phyloP scores from a whole-genome alignment of 306 rosid species.

The Benincasa hispida region DNA sequence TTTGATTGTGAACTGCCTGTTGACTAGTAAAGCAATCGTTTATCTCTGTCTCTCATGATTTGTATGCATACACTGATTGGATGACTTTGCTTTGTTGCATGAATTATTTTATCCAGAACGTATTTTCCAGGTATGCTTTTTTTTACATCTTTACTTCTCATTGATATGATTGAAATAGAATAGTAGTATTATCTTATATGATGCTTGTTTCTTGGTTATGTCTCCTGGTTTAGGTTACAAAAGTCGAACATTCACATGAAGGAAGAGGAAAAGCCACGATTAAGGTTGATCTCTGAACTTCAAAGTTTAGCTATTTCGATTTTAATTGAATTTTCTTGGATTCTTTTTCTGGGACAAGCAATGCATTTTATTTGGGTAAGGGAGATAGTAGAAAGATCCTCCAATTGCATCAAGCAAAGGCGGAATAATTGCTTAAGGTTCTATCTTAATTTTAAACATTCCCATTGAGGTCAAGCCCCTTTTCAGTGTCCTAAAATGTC shows the following conservation, averaged over 20 bases:
- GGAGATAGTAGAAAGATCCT: neutral
- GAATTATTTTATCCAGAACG: constrained; percentile 44
- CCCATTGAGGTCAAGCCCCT: neutral
- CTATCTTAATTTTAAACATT: neutral
- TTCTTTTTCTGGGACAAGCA: neutral
- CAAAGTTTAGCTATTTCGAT: neutral
- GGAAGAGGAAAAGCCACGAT: constrained; percentile 96
- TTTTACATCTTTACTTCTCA: neutral
- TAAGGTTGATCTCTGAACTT: constrained; percentile 42
- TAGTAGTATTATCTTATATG: neutral
- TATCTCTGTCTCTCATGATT: neutral
- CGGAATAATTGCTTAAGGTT: neutral
- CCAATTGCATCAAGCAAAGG: neutral
- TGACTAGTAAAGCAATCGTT: neutral
- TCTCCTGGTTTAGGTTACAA: constrained; percentile 43
- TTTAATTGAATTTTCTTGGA: neutral
- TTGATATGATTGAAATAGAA: neutral
- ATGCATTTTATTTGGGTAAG: neutral
- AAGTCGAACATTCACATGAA: constrained; percentile 87
- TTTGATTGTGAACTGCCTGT: neutral
- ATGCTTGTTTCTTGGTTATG: neutral
- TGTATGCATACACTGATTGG: constrained; percentile 7
- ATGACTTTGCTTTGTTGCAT: constrained; percentile 10
- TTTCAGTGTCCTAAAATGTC: neutral
- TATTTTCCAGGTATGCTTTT: constrained; percentile 50